Evolutionary conservation across 179 eudicot genomes (phyloP), one percentile per base, ranked within the genome.

Genomic region (Silene coronaria): DNA sequence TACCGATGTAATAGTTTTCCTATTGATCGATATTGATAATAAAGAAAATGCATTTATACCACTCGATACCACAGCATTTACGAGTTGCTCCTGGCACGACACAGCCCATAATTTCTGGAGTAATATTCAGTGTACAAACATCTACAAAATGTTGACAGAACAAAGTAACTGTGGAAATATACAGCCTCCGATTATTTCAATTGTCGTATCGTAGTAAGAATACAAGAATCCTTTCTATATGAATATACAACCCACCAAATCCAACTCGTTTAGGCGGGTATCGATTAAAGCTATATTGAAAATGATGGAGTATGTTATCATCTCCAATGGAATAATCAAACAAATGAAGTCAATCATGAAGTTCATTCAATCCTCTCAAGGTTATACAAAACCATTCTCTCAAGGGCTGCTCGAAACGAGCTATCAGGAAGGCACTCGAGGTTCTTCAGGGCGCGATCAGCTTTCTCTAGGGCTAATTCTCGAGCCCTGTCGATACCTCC

Each of bases 401-500:
- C 96, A 2, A 93, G 89, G 7, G 93, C 89, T 51, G 71, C 72
- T 24, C 91, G 82, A 45, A 83, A 91, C 0, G 78, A 59, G 21
- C 91, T 86, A 36, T 81, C 79, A 2, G 98, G 98, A 60, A 93
- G 88, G 80, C 97, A 89, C 62, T 79, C 82, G n/a, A 93, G 96
- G 70, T 75, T 85, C 62, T 82, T 78, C 17, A 93, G 79, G 12
- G 98, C 98, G 24, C 67, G 73, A 72, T 86, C 79, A 4, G 98
- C 98, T 78, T 87, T 93, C 84, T 88, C 88, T 72, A 67, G 85
- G 0, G 98, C 98, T 71, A 93, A 73, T 22, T 77, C 85, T 28
- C 61, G 86, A 12, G 98, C 97, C 80, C 85, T 85, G 32, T 90
- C 96, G n/a, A 91, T 91, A 34, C 96, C 97, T 5, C 98, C 98